Base-by-base conservation (phyloP, 1,284 basidiomycete genomes). In the Trichosporon sp. region DNA sequence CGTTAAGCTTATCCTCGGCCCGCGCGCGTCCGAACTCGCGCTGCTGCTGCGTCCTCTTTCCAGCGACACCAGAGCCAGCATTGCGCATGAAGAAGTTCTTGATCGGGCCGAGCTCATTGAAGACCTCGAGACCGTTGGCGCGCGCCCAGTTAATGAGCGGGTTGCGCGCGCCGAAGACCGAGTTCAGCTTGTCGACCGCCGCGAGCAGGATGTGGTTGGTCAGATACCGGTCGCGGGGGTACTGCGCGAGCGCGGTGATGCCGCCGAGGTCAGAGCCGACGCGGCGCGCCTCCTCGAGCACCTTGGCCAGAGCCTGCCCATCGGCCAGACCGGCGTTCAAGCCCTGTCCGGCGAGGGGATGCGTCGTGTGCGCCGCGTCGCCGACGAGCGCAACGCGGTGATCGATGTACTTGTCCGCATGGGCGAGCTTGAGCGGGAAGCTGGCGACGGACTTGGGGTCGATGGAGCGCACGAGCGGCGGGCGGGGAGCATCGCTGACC, bases 341-440 rank as follows among this genome's bases (percentile, higher is more conserved):
- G 0, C 96, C 97, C 80, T 99, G 97, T 1, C 97, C 97, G 0
- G 96, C 96, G n/a, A 99, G 88, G 0, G 97, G 97, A 79, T 99
- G 97, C 4, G 94, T 88, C 0, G 93, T 93, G 79, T 99, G 97
- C 14, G 96, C 96, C 0, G 97, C 96, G 83, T 99, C 97, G 4
- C 97, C 97, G 0, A 99, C 89, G 2, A 99, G 89, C 8, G 85
- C 83, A 21, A 95, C 92, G 6, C 74, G 68, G 70, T 75, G 74
- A 0, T 70, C 70, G 61, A 95, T 85, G 82, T 99, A 99, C 0
- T 88, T 85, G 69, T 96, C 93, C 0, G 93, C 91, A 78, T 99
- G 97, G 68, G 89, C 92, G 75, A 94, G 91, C 35, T 91, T 88
- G 16, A 99, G 86, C 0, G 97, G 96, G 85, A 99, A 99, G 1